Evolutionary conservation across 2,329 filamentous ascomycete genomes (phyloP).

Genomic region (Monilinia aucupariae): DNA sequence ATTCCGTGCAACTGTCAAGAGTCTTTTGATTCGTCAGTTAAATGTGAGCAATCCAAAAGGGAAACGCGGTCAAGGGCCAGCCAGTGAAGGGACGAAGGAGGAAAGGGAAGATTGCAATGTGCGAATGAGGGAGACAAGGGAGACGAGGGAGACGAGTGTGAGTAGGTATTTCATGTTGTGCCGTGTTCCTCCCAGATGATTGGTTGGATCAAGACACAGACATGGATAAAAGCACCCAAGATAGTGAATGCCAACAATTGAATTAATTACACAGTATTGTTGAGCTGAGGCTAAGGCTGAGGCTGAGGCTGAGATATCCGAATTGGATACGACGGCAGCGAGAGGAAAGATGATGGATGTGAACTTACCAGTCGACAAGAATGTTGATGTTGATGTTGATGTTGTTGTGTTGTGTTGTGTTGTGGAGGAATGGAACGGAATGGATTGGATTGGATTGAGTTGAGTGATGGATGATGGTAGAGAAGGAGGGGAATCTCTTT

Average conservation of each 20-base stretch:
- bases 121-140: neutral
- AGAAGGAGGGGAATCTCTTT: neutral
- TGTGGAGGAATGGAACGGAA: too few species aligned
- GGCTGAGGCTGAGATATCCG: too few species aligned
- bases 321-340: neutral
- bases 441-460: neutral
- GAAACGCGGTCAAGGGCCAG: neutral
- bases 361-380: neutral
- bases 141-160: neutral
- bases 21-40: slow-evolving; percentile 10
- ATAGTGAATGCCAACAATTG: neutral
- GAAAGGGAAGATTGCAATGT: neutral
- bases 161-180: neutral
- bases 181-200: neutral
- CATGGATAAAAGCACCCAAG: slow-evolving; percentile 7
- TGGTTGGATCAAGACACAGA: slow-evolving; percentile 3
- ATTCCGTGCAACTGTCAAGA: slow-evolving; percentile 7
- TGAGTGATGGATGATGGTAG: too few species aligned
- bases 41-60: slow-evolving; percentile 3
- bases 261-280: too few species aligned
- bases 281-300: neutral
- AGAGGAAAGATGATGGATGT: neutral
- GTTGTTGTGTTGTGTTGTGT: neutral
- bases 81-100: neutral
- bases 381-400: neutral